phyloP scores from a whole-genome alignment of 352 stramenopile species.

The Globisporangium recalcitrans region DNA sequence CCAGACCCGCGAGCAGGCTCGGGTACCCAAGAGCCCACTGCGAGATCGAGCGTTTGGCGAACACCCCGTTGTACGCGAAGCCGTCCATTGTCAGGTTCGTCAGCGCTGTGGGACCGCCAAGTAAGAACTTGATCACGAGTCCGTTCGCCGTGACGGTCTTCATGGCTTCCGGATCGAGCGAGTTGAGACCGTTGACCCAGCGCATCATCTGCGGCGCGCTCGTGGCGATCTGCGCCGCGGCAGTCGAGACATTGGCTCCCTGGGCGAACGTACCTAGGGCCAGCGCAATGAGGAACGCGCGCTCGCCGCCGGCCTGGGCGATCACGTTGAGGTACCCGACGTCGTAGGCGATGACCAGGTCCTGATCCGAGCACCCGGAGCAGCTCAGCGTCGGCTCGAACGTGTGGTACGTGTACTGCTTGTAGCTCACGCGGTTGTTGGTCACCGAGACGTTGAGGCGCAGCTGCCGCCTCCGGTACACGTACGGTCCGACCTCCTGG shows the following conservation, averaged over 20 bases:
- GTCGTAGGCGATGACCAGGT: constrained; percentile 57
- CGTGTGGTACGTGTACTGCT: constrained; percentile 73
- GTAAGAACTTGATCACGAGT: constrained; percentile 41
- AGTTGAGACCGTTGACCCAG: constrained; percentile 78
- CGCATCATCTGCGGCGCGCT: constrained; percentile 63
- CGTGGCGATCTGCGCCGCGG: constrained; percentile 24
- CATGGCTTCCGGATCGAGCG: constrained; percentile 58
- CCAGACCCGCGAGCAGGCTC: constrained; percentile 57
- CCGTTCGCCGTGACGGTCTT: constrained; percentile 41
- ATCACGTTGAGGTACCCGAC: constrained; percentile 69
- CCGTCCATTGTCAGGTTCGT: constrained; percentile 40
- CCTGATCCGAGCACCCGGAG: constrained; percentile 43
- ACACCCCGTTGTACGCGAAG: constrained; percentile 76
- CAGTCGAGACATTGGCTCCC: constrained; percentile 14
- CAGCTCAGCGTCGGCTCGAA: constrained; percentile 47
- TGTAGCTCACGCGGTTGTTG: constrained; percentile 59
- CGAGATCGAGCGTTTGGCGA: constrained; percentile 45
- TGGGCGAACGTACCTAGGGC: constrained; percentile 42
- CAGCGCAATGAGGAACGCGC: constrained; percentile 42
- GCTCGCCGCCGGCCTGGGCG: constrained; percentile 50
- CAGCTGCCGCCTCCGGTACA: constrained; percentile 59
- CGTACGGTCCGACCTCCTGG: constrained; percentile 62
- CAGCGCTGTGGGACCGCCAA: constrained; percentile 24
- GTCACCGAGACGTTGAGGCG: constrained; percentile 57
- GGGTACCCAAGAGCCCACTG: constrained; percentile 73